Base-by-base conservation (phyloP, 352 stramenopile species). In the Phytophthora pini region DNA sequence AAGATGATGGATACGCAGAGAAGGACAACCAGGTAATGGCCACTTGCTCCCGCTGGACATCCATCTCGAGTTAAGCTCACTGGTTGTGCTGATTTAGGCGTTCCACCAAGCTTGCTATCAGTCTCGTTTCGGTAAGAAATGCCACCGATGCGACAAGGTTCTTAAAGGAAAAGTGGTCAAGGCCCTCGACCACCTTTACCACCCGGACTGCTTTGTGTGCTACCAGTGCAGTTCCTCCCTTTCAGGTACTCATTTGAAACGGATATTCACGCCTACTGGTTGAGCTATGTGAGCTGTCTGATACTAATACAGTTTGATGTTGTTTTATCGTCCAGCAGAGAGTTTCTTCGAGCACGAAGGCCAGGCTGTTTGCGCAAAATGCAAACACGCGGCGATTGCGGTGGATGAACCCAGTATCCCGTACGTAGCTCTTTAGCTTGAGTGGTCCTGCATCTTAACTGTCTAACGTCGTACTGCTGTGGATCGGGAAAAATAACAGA, bases 161-260 rank as follows among this genome's bases (percentile, higher is more conserved):
- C 74, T 94, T 39, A 92, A 92, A 56, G 86, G 86, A 69, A 94
- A 94, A 70, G 86, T 93, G 27, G 84, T 94, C 48, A 94, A 94
- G 64, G 86, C 86, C 11, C 65, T 94, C 20, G 84, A 94, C 65
- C 89, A 84, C 40, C 70, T 94, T n/a, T 94, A 93, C 65, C 86
- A 94, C 61, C 86, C 86, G 13, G 83, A 84, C 57, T 94, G 86
- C 55, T 94, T 94, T 55, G 82, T 94, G 11, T 94, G 86, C 69
- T 92, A 74, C 53, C 70, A 86, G 54, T 94, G 86, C 64, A 92
- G 72, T 39, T 66, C 84, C 26, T 92, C 86, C 9, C 79, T 94
- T 58, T 87, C 82, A 61, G 83, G 86, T 94, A 76, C 56, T 49
- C 39, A 20, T 32, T 6, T 13, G 13, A 49, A 39, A 43, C 6